phyloP scores from a whole-genome alignment of 108 stramenopile genomes.

The Licmophora abbreviata region DNA sequence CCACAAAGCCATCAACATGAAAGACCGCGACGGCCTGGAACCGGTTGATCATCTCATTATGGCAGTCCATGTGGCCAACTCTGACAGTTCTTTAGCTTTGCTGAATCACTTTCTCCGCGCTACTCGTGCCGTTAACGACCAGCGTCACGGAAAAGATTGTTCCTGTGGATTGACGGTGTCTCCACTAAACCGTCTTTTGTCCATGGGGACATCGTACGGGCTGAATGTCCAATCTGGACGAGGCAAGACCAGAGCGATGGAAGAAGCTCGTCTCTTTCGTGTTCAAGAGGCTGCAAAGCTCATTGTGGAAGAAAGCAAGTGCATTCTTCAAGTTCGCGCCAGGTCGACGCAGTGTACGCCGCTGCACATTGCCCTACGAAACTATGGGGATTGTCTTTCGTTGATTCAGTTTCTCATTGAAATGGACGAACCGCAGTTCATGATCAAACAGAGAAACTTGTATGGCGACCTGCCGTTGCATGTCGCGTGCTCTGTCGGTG shows the following conservation, averaged over 20 bases:
- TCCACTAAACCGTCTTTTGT: constrained; percentile 20
- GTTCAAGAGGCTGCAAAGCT: constrained; percentile 10
- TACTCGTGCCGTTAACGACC: not conserved
- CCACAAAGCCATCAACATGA: not conserved
- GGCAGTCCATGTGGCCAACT: constrained; percentile 14
- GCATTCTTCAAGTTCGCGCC: not conserved
- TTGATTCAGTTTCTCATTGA: constrained; percentile 18
- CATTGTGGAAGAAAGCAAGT: constrained; percentile 6
- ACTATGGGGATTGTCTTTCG: constrained; percentile 22
- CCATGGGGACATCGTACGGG: constrained; percentile 8
- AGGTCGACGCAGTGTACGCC: constrained; percentile 23
- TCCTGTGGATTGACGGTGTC: not conserved
- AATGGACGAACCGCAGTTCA: not conserved
- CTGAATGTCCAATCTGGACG: not conserved
- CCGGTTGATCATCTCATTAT: constrained; percentile 25
- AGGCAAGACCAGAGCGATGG: not conserved
- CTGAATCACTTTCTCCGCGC: constrained; percentile 7
- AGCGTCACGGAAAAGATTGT: not conserved
- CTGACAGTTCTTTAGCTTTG: constrained; percentile 7
- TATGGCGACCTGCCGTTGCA: constrained; percentile 37
- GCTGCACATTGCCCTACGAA: constrained; percentile 28
- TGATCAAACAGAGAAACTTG: constrained; percentile 14
- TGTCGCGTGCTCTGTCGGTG: constrained; percentile 26
- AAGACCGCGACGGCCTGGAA: constrained; percentile 16
- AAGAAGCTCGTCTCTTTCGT: not conserved